Evolutionary conservation across 1,284 basidiomycete species (phyloP).

Genomic region (Hortiboletus rubellus): DNA sequence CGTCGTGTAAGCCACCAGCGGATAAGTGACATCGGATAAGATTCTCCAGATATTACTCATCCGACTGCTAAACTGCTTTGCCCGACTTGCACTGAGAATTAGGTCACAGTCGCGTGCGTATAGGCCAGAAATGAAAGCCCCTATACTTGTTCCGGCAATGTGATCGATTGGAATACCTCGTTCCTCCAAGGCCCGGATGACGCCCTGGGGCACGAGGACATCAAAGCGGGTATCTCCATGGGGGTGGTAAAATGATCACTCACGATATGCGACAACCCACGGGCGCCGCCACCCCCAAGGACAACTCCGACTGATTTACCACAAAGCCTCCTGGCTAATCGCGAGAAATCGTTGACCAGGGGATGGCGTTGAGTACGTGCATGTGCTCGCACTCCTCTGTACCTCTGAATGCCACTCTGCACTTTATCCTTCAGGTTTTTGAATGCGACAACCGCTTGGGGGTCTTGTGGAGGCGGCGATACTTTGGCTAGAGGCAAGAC

Average conservation of each 20-base stretch:
- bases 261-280: constrained; percentile 93
- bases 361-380: constrained; percentile 73
- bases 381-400: constrained; percentile 70
- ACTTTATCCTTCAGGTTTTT: constrained; percentile 92
- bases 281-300: constrained; percentile 93
- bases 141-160: constrained; percentile 89
- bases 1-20: constrained; percentile 96
- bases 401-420: constrained; percentile 86
- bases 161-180: constrained; percentile 92
- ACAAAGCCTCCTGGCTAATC: constrained; percentile 88
- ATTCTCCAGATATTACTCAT: constrained; percentile 97
- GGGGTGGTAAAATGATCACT: constrained; percentile 22
- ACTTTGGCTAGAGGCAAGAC: constrained; percentile 65
- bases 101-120: constrained; percentile 95
- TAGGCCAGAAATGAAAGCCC: constrained; percentile 91
- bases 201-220: constrained; percentile 52
- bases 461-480: constrained; percentile 65
- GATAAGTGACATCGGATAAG: constrained; percentile 94
- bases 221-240: constrained; percentile 16
- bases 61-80: constrained; percentile 88
- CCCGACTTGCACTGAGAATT: constrained; percentile 80
- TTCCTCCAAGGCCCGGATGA: constrained; percentile 91
- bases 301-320: constrained; percentile 94
- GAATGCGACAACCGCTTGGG: constrained; percentile 86
- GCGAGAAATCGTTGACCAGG: constrained; percentile 90